Evolutionary conservation across 2,329 filamentous ascomycete genomes (phyloP).

Genomic region (Sarocladium kiliense): DNA sequence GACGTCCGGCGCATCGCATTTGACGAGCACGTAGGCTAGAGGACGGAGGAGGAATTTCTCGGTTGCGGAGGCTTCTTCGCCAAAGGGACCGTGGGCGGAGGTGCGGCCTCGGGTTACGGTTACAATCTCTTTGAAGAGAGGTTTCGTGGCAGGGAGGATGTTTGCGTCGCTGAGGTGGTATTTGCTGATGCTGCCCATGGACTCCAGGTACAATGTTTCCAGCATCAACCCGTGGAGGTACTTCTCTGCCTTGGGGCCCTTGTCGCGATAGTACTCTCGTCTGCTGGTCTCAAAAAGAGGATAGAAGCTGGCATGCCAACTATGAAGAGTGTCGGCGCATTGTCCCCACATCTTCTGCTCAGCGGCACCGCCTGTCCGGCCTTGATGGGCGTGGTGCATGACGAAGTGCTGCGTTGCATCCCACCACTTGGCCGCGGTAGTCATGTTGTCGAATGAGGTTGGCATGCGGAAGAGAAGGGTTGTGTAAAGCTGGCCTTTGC

Average conservation of each 20-base stretch:
- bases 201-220: background rate
- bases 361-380: background rate
- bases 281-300: background rate
- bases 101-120: background rate
- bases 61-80: background rate
- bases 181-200: background rate
- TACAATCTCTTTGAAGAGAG: background rate
- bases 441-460: background rate
- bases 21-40: background rate
- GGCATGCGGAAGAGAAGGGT: conserved; percentile 1
- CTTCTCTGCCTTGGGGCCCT: background rate
- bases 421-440: background rate
- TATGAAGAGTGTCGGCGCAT: background rate
- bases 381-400: background rate
- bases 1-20: background rate
- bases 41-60: conserved; percentile 1
- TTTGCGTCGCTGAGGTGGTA: background rate
- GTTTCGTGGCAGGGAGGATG: background rate
- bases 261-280: background rate
- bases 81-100: background rate
- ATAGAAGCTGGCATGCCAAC: conserved; percentile 1
- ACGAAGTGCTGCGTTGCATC: conserved; percentile 4
- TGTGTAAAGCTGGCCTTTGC: background rate
- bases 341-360: conserved; percentile 1
- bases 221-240: background rate